Conservation (phyloP, 116 monocot species). For the Phalaenopsis hybrid region DNA sequence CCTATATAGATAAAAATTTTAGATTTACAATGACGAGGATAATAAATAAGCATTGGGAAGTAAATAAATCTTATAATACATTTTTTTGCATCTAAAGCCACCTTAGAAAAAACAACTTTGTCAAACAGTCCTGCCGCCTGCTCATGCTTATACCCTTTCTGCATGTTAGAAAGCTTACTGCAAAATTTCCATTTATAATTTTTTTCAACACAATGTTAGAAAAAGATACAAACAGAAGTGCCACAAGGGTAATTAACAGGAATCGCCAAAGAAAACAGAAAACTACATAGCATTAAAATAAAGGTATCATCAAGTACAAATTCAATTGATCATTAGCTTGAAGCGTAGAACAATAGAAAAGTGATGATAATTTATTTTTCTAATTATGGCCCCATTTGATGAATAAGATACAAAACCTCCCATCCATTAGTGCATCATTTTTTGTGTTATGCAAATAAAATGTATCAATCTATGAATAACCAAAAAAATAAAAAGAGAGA, state of each 20-base stretch:
- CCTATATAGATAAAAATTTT: slow-evolving; percentile 21
- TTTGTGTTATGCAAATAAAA: neutral
- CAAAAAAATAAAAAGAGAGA: neutral
- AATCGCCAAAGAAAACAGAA: too few relatives aligned
- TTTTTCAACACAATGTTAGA: neutral
- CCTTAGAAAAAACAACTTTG: slow-evolving; percentile 73
- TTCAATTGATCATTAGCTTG: too few relatives aligned
- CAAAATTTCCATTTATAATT: neutral
- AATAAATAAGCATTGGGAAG: neutral
- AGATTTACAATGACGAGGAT: neutral
- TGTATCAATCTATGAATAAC: neutral
- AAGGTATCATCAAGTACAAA: too few relatives aligned
- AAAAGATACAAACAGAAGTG: neutral
- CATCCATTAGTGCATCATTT: too few relatives aligned
- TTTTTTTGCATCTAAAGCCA: slow-evolving; percentile 5
- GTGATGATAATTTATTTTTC: too few relatives aligned
- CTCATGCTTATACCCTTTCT: slow-evolving; percentile 63
- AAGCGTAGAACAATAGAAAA: too few relatives aligned
- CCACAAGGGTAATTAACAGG: too few relatives aligned
- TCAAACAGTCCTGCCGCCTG: slow-evolving; percentile 65
- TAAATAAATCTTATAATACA: neutral
- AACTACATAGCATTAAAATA: too few relatives aligned
- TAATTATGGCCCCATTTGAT: too few relatives aligned
- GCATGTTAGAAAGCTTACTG: slow-evolving; percentile 71
- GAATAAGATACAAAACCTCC: too few relatives aligned